Conservation (phyloP, 371 early-diverging fungal genomes). For the Mortierella sp. region DNA sequence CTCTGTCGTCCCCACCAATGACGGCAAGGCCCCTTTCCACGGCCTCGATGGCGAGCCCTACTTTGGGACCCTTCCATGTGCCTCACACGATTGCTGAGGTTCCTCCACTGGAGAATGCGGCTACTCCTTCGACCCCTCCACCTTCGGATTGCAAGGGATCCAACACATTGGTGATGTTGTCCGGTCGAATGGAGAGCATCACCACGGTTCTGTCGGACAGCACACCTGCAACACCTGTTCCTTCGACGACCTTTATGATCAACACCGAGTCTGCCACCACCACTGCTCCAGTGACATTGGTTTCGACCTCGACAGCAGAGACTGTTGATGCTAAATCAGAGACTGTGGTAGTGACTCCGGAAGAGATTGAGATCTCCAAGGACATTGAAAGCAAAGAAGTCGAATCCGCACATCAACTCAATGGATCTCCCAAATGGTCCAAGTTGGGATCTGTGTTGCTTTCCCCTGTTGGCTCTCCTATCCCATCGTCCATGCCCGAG, state of each 20-base stretch:
- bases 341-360: neutral
- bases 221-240: no score
- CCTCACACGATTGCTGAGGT: slow-evolving; percentile 13
- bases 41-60: slow-evolving; percentile 33
- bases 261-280: no score
- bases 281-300: no score
- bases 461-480: slow-evolving; percentile 26
- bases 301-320: no score
- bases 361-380: neutral
- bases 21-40: neutral
- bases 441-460: neutral
- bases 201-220: neutral
- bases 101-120: neutral
- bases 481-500: slow-evolving; percentile 22
- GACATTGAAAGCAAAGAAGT: neutral
- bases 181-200: slow-evolving; percentile 9
- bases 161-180: neutral
- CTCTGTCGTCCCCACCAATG: neutral
- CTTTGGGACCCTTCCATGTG: slow-evolving; percentile 32
- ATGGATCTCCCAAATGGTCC: neutral
- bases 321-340: neutral
- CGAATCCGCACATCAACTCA: neutral
- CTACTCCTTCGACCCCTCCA: neutral
- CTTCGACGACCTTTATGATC: no score
- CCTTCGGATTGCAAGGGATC: slow-evolving; percentile 9